Conservation (phyloP, 768 basidiomycete species). For the Mrakia frigida region DNA sequence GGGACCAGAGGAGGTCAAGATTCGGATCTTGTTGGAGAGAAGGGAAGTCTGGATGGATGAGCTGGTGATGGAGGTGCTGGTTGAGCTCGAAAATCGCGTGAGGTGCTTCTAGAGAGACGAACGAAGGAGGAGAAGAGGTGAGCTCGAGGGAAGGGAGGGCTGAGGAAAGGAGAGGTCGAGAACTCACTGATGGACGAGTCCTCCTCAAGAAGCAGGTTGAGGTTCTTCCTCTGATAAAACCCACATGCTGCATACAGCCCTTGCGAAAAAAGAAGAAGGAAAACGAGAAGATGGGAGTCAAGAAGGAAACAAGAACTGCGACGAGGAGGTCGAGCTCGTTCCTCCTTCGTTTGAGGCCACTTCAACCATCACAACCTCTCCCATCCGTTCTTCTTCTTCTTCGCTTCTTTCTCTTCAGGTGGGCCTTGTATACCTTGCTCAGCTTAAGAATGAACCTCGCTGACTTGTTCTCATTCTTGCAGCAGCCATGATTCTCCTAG, state of each 20-base stretch:
- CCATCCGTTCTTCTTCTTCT: background rate
- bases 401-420: background rate
- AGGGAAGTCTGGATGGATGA: background rate
- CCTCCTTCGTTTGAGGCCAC: background rate
- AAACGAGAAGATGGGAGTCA: background rate
- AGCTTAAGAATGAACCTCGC: background rate
- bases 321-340: background rate
- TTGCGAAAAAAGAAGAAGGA: too few relatives aligned
- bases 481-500: slow-evolving; percentile 69
- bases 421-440: background rate
- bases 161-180: background rate
- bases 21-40: background rate
- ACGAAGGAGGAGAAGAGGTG: background rate
- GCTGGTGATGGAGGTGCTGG: too few relatives aligned
- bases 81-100: too few relatives aligned
- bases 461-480: background rate
- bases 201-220: background rate
- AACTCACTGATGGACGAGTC: background rate
- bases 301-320: background rate
- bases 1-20: background rate
- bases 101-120: background rate
- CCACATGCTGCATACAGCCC: slow-evolving; percentile 12
- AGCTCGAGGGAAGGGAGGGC: background rate
- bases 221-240: background rate
- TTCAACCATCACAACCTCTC: slow-evolving; percentile 1